Conservation (phyloP, 108 stramenopile species). For the Cyclotella kingstonii region DNA sequence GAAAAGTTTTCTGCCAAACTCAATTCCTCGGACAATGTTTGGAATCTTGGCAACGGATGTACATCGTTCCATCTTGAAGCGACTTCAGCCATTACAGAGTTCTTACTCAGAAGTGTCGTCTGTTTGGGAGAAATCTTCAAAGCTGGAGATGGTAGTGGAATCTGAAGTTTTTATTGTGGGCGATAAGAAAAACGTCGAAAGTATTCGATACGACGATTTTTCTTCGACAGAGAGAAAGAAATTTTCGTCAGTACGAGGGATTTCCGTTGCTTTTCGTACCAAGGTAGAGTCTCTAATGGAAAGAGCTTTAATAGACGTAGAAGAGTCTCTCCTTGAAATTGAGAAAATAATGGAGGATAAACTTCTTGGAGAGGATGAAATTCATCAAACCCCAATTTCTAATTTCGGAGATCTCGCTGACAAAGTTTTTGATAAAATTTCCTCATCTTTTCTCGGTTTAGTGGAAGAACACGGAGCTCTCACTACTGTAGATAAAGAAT, state of each 20-base stretch:
- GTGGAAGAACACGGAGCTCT: slow-evolving; percentile 10
- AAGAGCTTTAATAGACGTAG: slow-evolving; percentile 8
- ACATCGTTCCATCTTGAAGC: neutral
- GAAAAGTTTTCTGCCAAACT: neutral
- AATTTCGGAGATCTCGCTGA: slow-evolving; percentile 52
- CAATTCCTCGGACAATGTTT: slow-evolving; percentile 17
- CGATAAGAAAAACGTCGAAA: neutral
- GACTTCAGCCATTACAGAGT: neutral
- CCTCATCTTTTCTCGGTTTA: slow-evolving; percentile 11
- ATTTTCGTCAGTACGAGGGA: neutral
- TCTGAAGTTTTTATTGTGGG: too few relatives aligned
- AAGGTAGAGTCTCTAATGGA: slow-evolving; percentile 15
- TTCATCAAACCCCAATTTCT: slow-evolving; percentile 26
- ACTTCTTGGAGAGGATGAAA: slow-evolving; percentile 23
- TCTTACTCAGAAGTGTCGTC: neutral
- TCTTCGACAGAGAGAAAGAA: neutral
- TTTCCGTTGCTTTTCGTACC: slow-evolving; percentile 9
- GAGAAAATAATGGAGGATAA: slow-evolving; percentile 41
- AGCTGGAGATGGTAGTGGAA: too few relatives aligned
- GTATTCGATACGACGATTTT: neutral
- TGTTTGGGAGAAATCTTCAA: neutral
- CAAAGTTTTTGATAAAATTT: slow-evolving; percentile 29
- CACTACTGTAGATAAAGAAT: slow-evolving; percentile 14
- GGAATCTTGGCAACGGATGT: slow-evolving; percentile 10
- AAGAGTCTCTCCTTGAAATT: slow-evolving; percentile 21